Conservation (phyloP, 371 early-diverging fungal genomes). For the Mortierella sp. region DNA sequence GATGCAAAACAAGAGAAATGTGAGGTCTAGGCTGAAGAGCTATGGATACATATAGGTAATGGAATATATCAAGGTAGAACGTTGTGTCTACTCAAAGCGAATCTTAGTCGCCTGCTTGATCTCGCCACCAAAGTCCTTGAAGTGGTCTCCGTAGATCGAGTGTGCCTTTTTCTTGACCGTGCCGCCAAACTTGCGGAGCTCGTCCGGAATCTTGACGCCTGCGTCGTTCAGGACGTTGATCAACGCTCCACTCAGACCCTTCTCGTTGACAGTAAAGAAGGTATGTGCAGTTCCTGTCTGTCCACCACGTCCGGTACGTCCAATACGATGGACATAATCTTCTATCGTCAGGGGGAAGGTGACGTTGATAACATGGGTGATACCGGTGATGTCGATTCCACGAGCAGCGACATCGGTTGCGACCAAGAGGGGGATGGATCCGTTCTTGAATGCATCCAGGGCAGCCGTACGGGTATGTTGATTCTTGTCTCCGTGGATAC, state of each 20-base stretch:
- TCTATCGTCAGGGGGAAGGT: conserved; percentile 98
- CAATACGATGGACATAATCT: conserved; percentile 95
- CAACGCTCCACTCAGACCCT: conserved; percentile 87
- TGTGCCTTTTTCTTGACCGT: conserved; percentile 98
- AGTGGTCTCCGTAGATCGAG: conserved; percentile 95
- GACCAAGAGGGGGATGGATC: conserved; percentile 80
- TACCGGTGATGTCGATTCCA: conserved; percentile 97
- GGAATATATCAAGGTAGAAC: neutral
- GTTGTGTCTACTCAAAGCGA: conserved; percentile 64
- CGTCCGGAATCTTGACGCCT: conserved; percentile 87
- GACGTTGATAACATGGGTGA: conserved; percentile 98
- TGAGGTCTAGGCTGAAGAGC: neutral
- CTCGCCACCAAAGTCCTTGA: conserved; percentile 87
- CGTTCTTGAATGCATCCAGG: conserved; percentile 78
- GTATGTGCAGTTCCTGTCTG: conserved; percentile 92
- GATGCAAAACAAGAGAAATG: too few relatives aligned
- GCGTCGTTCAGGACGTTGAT: conserved; percentile 94
- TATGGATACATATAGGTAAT: conserved; percentile 13
- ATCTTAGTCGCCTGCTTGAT: conserved; percentile 90
- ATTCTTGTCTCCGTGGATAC: conserved; percentile 88
- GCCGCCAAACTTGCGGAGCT: conserved; percentile 91
- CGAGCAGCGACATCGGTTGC: conserved; percentile 97
- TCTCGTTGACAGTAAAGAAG: conserved; percentile 95
- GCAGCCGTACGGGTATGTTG: conserved; percentile 80
- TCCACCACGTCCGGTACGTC: conserved; percentile 98